Base-by-base conservation (phyloP, 352 stramenopile genomes). In the Phytophthora crassamura region DNA sequence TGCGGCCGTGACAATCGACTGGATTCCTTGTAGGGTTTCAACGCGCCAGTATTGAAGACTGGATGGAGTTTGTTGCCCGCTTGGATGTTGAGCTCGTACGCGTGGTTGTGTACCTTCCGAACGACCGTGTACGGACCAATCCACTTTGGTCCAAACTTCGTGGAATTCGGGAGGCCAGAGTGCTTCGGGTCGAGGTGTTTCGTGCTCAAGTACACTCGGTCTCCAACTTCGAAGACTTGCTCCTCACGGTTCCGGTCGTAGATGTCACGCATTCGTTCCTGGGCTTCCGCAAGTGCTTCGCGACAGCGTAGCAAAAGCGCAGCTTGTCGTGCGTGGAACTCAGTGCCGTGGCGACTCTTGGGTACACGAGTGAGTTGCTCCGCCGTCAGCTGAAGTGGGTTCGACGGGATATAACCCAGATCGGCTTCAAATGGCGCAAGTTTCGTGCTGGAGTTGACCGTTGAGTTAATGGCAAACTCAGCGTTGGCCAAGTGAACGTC, bases 21-120 rank as follows among this genome's bases (percentile, higher is more conserved):
- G n/a, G n/a, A n/a, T n/a, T n/a, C n/a, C n/a, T n/a, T n/a, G n/a
- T n/a, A n/a, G n/a, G n/a, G n/a, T n/a, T n/a, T n/a, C n/a, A n/a
- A n/a, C n/a, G n/a, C n/a, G n/a, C n/a, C n/a, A 28, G 4, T 77
- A 74, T 15, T 72, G 77, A 50, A 38, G 7, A 50, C 43, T 4
- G 22, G 22, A 4, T 28, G 22, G 22, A 28, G 22, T 4, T 28
- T 28, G 22, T 28, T 28, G 2, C 28, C 25, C 0, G 43, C 15
- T 12, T 50, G 43, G 11, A 38, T 50, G 14, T 50, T 38, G 8
- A 50, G 25, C 14, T 50, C 43, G 25, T 50, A 38, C 10, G 25
- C 43, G 10, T 50, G 43, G 14, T 22, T 50, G 25, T 50, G 43
- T 3, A 38, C 15, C 7, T 10, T 50, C 9, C 22, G 11, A 0